Evolutionary conservation across 768 basidiomycete species (phyloP).

Genomic region (Leccinellum luteum): DNA sequence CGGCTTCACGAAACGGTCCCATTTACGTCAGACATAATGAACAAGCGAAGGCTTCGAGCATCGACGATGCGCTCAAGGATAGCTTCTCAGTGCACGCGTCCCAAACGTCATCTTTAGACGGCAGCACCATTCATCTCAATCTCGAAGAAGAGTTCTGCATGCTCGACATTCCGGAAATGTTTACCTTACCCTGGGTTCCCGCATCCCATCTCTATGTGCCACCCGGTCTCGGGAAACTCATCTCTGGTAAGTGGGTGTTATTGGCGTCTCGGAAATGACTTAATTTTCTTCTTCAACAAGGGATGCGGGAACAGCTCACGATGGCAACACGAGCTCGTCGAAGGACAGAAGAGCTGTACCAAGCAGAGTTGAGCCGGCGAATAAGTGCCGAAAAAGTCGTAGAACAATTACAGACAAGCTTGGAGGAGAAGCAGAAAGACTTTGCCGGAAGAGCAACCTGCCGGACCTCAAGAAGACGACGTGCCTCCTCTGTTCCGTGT

Average conservation of each 20-base stretch:
- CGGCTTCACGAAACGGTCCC: not conserved
- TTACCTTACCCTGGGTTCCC: slow-evolving; percentile 34
- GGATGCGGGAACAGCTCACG: slow-evolving; percentile 35
- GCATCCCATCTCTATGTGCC: slow-evolving; percentile 34
- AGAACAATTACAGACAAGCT: slow-evolving; percentile 13
- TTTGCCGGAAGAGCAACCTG: not conserved
- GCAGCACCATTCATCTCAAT: not conserved
- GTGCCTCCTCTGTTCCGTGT: not conserved
- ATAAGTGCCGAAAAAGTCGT: slow-evolving; percentile 29
- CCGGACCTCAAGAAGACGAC: not conserved
- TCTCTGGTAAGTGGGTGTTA: slow-evolving; percentile 29
- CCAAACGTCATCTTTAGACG: not conserved
- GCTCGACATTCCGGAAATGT: slow-evolving; percentile 34
- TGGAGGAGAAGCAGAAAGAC: slow-evolving; percentile 3
- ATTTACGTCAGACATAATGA: not conserved
- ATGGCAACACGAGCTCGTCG: slow-evolving; percentile 32
- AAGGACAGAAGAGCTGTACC: slow-evolving; percentile 32
- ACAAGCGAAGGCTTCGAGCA: not conserved
- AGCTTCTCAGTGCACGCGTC: not conserved
- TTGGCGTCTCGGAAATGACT: not conserved
- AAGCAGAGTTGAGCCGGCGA: slow-evolving; percentile 31
- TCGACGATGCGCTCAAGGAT: not conserved
- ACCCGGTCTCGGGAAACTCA: slow-evolving; percentile 32
- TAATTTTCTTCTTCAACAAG: slow-evolving; percentile 10
- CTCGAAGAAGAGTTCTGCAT: slow-evolving; percentile 30